These are phyloP conservation scores for Neoscytalidium dimidiatum DNA, from an alignment of 2,329 filamentous ascomycete species.

Conservation along the genomic window DNA sequence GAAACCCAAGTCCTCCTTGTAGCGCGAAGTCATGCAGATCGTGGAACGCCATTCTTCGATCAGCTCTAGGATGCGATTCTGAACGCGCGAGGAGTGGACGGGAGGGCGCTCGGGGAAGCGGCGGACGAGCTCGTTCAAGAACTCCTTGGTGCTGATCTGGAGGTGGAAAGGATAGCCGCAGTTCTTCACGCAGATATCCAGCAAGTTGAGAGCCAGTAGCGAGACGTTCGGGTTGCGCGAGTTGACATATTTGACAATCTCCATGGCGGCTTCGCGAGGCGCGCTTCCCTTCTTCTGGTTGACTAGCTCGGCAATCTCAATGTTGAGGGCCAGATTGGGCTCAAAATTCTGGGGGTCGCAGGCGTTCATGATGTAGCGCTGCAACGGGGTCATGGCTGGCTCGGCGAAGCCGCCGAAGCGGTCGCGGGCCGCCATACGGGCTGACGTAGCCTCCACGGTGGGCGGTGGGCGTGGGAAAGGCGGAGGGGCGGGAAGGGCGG, in stretches of 20 bases:
- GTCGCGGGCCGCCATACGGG: conserved; percentile 92
- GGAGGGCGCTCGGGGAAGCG: conserved; percentile 94
- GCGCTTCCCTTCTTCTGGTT: conserved; percentile 94
- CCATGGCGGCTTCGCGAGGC: conserved; percentile 88
- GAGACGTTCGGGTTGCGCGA: conserved; percentile 96
- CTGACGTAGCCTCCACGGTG: conserved; percentile 85
- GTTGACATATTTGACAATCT: conserved; percentile 93
- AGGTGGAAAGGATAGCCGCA: conserved; percentile 99
- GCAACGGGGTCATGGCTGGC: conserved; percentile 80
- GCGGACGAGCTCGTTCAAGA: conserved; percentile 95
- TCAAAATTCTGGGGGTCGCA: conserved; percentile 98
- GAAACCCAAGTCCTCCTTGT: conserved; percentile 95
- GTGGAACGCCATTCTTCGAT: conserved; percentile 99
- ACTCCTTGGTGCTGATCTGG: conserved; percentile 98
- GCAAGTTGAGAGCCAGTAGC: conserved; percentile 80
- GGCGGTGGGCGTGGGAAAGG: not conserved
- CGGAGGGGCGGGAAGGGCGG: not conserved
- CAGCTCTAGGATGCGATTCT: conserved; percentile 88
- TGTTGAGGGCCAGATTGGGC: conserved; percentile 91
- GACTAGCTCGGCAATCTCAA: conserved; percentile 95
- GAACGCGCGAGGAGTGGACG: conserved; percentile 80
- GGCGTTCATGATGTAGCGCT: conserved; percentile 93
- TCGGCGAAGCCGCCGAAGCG: conserved; percentile 83
- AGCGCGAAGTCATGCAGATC: conserved; percentile 96
- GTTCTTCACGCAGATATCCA: conserved; percentile 99